Base-by-base conservation (phyloP, 2,329 filamentous ascomycete species). In the Pseudogymnoascus sp. region DNA sequence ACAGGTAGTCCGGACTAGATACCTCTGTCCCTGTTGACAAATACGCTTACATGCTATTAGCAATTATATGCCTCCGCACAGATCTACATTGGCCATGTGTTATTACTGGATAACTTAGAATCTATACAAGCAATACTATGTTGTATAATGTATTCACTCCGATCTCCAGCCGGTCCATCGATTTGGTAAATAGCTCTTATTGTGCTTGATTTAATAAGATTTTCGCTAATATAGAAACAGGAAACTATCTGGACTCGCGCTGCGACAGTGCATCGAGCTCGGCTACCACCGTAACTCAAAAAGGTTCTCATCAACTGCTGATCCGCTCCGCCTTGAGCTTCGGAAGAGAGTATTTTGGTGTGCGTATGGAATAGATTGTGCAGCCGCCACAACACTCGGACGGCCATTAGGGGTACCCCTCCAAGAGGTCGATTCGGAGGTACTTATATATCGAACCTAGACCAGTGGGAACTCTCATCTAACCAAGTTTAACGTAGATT, bases 191-290 rank as follows among this genome's bases (percentile, higher is more conserved):
- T 39, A 41, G n/a, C 13, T 58, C 35, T 61, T 15, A 70, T 73
- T 44, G 72, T 65, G 41, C 60, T 74, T 0, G 68, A 72, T 61
- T 69, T 71, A 0, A 72, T 74, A 54, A 72, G 65, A 36, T 63
- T 26, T 47, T n/a, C 15, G 11, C 40, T 37, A 36, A 31, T 17
- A 9, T 24, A 31, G 36, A 60, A 33, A 29, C 1, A 68, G 68
- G 72, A 74, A 71, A 61, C 62, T 73, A 7, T 72, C 71, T 10
- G 72, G 71, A 3, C 67, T 72, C 66, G 71, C 71, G n/a, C 66
- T 74, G 6, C 68, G 72, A 2, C 71, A 72, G 41, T 73, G 70
- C 47, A 67, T 73, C n/a, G 71, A 73, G 59, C 69, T 73, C 29
- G 72, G 71, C n/a, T 73, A 73, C 58, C 71, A 73, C 61, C 68